phyloP scores from a whole-genome alignment of 257 asterid genomes.

The Solanum arcanum region DNA sequence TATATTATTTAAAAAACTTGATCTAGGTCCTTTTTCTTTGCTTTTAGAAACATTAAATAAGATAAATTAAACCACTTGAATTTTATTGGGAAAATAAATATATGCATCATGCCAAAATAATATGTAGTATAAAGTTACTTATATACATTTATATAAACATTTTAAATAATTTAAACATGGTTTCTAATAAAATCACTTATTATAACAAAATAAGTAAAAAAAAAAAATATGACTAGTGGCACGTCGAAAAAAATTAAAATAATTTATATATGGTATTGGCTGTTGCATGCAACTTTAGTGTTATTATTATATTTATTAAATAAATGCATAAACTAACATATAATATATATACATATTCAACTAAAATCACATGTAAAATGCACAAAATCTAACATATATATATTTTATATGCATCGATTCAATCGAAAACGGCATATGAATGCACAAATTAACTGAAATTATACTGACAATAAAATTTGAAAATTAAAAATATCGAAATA shows the following conservation, averaged over 20 bases:
- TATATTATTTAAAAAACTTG: neutral
- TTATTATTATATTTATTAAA: neutral
- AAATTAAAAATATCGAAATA: no score
- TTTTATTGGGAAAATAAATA: neutral
- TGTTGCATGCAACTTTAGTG: neutral
- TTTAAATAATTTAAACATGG: neutral
- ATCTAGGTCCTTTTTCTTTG: neutral
- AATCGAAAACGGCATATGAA: neutral
- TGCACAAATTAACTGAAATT: neutral
- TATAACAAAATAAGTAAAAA: neutral
- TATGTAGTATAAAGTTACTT: neutral
- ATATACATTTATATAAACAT: neutral
- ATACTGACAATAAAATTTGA: no score
- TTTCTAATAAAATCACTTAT: neutral
- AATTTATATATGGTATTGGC: neutral
- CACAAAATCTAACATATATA: neutral
- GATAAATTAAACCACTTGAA: neutral
- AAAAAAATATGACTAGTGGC: neutral
- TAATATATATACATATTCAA: neutral
- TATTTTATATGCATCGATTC: neutral
- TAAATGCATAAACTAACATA: neutral
- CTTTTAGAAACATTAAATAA: neutral
- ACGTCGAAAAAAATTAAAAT: neutral
- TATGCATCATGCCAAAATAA: neutral
- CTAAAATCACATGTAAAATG: neutral